Base-by-base conservation (phyloP, 108 stramenopile genomes). In the Stephanodiscus triporus region DNA sequence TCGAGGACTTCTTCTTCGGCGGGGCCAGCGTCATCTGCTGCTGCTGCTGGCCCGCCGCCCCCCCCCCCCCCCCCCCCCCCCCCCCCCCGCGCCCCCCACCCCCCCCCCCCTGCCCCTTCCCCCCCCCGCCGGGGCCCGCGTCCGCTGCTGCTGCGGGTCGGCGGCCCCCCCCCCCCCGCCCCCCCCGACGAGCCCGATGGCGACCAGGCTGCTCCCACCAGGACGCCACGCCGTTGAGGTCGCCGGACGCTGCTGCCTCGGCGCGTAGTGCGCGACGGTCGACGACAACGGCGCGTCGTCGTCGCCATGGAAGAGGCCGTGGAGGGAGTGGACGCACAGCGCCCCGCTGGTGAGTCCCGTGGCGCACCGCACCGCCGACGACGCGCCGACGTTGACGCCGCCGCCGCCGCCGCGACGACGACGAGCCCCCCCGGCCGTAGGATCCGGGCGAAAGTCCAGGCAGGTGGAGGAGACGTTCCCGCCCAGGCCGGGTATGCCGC, bases 341-440 rank as follows among this genome's bases (percentile, higher is more conserved):
- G 86, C 84, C 16, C 92, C 92, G 9, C 85, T 88, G 7, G 87
- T 86, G n/a, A 88, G 58, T 50, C 92, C 92, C 10, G 92, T 93
- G 32, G 90, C 90, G 68, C 79, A 76, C 71, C 68, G 40, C 36
- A 73, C 57, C 19, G 48, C 43, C 20, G 57, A 9, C 27, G 66
- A n/a, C 51, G 42, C 53, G n/a, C 34, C 66, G 36, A 30, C 50
- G 3, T 20, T 36, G 26, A 16, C 29, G 24, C 23, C 24, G 29
- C 17, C 32, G 20, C 43, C 43, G 59, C 8, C 19, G 59, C 34
- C 42, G 49, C 32, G 45, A 22, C 1, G 56, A 63, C 38, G 65
- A 71, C 32, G 47, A 57, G 49, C 2, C 20, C 2, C 20, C 20
- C 2, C 67, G 9, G 53, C 38, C 20, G 70, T 27, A 2, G 70